Conservation (phyloP, 768 basidiomycete species). For the Boletus sp. region DNA sequence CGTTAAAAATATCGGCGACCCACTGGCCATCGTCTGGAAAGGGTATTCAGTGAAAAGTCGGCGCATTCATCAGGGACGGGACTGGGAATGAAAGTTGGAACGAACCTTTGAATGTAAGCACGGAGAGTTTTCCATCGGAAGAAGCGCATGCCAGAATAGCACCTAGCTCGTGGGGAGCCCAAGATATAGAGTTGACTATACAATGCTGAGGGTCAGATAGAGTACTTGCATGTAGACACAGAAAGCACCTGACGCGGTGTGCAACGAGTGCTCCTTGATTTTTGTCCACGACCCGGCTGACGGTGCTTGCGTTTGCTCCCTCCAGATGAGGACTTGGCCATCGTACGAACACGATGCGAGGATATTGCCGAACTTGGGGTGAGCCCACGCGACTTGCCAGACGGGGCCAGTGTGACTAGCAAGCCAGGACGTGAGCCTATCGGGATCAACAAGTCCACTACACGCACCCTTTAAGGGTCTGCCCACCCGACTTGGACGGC, state of each 20-base stretch:
- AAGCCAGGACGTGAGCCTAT: background rate
- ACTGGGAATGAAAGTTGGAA: slow-evolving; percentile 6
- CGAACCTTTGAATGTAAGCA: slow-evolving; percentile 93
- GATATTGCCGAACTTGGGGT: slow-evolving; percentile 95
- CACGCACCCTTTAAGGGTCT: slow-evolving; percentile 79
- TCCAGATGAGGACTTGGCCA: slow-evolving; percentile 98
- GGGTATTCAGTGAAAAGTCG: background rate
- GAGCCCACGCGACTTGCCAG: slow-evolving; percentile 98
- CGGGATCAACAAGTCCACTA: background rate
- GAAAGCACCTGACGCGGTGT: slow-evolving; percentile 86
- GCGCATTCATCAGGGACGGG: background rate
- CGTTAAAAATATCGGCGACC: slow-evolving; percentile 93
- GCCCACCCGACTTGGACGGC: slow-evolving; percentile 61
- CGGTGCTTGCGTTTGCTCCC: slow-evolving; percentile 65
- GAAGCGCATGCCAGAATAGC: slow-evolving; percentile 96
- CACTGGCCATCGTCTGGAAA: slow-evolving; percentile 89
- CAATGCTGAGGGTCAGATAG: background rate
- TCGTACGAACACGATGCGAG: slow-evolving; percentile 99
- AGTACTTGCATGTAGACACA: background rate
- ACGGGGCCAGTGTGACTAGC: slow-evolving; percentile 92
- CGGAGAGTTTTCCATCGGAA: slow-evolving; percentile 95
- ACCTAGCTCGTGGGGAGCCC: slow-evolving; percentile 98
- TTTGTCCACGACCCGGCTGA: slow-evolving; percentile 76
- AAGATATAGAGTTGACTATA: slow-evolving; percentile 93
- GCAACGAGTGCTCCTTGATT: slow-evolving; percentile 93